Conservation (phyloP, 345 rosid genomes). For the Firmiana major region DNA sequence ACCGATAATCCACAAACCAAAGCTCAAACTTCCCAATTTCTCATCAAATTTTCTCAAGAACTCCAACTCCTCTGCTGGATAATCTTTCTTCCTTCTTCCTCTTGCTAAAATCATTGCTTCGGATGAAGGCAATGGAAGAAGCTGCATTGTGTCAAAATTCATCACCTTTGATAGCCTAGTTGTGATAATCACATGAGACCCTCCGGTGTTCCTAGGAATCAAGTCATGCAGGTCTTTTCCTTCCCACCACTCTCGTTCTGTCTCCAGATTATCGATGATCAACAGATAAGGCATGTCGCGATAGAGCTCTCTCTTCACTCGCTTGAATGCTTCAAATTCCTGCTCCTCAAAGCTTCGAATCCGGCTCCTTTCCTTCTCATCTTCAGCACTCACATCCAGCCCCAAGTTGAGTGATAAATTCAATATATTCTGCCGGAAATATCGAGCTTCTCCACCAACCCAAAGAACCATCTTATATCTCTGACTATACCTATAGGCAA, state of each 20-base stretch:
- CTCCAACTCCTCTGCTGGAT: slow-evolving; percentile 56
- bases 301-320: slow-evolving; percentile 74
- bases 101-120: slow-evolving; percentile 70
- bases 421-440: slow-evolving; percentile 77
- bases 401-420: slow-evolving; percentile 74
- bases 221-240: slow-evolving; percentile 84
- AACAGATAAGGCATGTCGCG: slow-evolving; percentile 81
- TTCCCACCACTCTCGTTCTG: slow-evolving; percentile 94
- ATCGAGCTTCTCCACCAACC: slow-evolving; percentile 85
- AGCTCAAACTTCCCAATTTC: slow-evolving; percentile 68
- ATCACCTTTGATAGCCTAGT: slow-evolving; percentile 72
- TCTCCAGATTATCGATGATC: slow-evolving; percentile 91
- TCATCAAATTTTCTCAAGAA: slow-evolving; percentile 61
- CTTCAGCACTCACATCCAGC: slow-evolving; percentile 82
- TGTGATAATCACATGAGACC: slow-evolving; percentile 81
- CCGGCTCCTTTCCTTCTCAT: slow-evolving; percentile 77
- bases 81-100: slow-evolving; percentile 70
- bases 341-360: slow-evolving; percentile 84
- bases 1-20: slow-evolving; percentile 70
- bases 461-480: slow-evolving; percentile 90
- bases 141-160: slow-evolving; percentile 66
- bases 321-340: slow-evolving; percentile 80
- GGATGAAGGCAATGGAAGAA: slow-evolving; percentile 45
- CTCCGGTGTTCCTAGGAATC: slow-evolving; percentile 82
- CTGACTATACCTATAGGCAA: slow-evolving; percentile 69